A percentile compares a stretch with the other conserved stretches of the same genome.
Evolutionary conservation across 192 early-diverging fungal species (phyloP).

Genomic region (Entomortierella beljakovae): DNA sequence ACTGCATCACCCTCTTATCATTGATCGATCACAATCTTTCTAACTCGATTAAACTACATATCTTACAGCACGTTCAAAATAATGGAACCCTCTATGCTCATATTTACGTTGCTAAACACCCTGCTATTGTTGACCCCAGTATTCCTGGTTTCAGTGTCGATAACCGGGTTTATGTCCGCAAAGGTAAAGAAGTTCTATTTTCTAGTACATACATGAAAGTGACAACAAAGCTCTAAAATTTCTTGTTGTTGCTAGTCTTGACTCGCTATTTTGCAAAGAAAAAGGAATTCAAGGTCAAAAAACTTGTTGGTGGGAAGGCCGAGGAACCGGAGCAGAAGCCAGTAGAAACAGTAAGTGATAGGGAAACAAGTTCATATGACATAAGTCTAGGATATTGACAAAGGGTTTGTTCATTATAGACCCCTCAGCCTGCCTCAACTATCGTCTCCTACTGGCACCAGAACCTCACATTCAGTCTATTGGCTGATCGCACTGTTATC

Average conservation of each 20-base stretch:
- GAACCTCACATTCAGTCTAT: constrained; percentile 76
- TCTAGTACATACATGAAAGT: too few species aligned
- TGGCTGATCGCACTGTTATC: constrained; percentile 63
- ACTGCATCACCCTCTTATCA: neutral
- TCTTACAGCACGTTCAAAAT: constrained; percentile 58
- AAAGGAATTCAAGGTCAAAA: constrained; percentile 63
- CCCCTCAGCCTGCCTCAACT: constrained; percentile 31
- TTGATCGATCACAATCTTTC: neutral
- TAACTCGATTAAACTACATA: neutral
- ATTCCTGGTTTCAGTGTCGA: constrained; percentile 51
- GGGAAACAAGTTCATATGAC: neutral
- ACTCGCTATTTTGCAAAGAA: constrained; percentile 65
- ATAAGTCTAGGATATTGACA: neutral
- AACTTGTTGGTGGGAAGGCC: constrained; percentile 53
- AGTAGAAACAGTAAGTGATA: constrained; percentile 28
- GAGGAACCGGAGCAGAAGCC: constrained; percentile 45
- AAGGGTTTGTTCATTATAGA: neutral
- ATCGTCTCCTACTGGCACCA: constrained; percentile 83
- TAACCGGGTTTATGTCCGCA: constrained; percentile 59
- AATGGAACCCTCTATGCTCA: constrained; percentile 72
- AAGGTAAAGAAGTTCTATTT: constrained; percentile 63
- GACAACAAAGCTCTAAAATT: too few species aligned
- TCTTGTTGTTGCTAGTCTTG: constrained; percentile 38
- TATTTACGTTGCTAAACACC: constrained; percentile 63
- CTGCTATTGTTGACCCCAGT: constrained; percentile 56